phyloP scores from a whole-genome alignment of 768 basidiomycete genomes.

The Panaeolus cyanescens region DNA sequence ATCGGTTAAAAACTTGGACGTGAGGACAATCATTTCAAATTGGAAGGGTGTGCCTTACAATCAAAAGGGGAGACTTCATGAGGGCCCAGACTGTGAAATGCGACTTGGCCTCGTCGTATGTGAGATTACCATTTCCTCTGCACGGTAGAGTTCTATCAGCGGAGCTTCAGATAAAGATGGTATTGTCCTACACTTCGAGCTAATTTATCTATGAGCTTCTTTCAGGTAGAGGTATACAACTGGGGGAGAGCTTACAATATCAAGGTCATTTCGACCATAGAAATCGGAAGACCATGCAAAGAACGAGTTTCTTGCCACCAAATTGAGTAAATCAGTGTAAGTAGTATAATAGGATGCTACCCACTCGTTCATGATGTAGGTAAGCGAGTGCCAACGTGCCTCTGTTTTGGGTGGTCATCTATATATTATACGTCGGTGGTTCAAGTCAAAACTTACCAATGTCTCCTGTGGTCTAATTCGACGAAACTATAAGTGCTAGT shows the following conservation, averaged over 20 bases:
- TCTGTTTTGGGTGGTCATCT: not conserved
- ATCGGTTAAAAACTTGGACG: not conserved
- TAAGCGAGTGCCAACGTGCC: conserved; percentile 51
- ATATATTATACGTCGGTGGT: not conserved
- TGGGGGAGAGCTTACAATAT: conserved; percentile 47
- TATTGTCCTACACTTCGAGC: conserved; percentile 55
- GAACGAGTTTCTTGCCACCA: conserved; percentile 57
- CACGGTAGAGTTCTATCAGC: not conserved
- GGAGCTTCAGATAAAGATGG: not conserved
- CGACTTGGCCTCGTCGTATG: conserved; percentile 64
- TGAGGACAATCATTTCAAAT: conserved; percentile 1
- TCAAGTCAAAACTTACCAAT: conserved; percentile 34
- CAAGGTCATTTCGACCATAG: conserved; percentile 69
- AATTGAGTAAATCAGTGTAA: not conserved
- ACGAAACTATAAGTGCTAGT: not conserved
- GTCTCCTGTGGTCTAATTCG: conserved; percentile 48
- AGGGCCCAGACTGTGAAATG: conserved; percentile 77
- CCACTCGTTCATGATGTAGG: conserved; percentile 57
- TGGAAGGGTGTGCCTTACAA: conserved; percentile 29
- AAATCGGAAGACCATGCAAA: conserved; percentile 64
- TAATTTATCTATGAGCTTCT: conserved; percentile 20
- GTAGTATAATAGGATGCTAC: conserved; percentile 10
- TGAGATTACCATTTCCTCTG: conserved; percentile 65
- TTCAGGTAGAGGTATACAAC: not conserved
- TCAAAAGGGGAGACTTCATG: conserved; percentile 68